Conservation (phyloP, 352 stramenopile genomes). For the Pythium pectinolyticum region DNA sequence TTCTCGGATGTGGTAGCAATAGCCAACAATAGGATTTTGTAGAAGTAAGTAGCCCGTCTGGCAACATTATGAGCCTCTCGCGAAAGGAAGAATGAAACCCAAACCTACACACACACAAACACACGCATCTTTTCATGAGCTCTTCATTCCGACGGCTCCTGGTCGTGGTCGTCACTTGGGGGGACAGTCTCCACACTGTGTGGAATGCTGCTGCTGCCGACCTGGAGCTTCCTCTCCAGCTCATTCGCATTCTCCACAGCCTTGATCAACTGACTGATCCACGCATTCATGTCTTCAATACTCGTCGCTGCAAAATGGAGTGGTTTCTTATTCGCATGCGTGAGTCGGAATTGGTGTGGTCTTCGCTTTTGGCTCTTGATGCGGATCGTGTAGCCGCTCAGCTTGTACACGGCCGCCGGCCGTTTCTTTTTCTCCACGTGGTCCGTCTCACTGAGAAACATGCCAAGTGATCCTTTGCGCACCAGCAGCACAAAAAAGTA, state of each 20-base stretch:
- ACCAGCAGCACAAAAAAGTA: conserved; percentile 77
- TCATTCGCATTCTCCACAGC: conserved; percentile 62
- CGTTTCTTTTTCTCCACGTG: conserved; percentile 45
- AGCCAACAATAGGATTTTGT: conserved; percentile 33
- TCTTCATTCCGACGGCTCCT: neutral
- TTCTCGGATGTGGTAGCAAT: conserved; percentile 27
- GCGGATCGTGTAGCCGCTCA: conserved; percentile 64
- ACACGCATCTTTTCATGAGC: neutral
- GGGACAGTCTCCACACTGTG: neutral
- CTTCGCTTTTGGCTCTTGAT: conserved; percentile 66
- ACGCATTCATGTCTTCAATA: conserved; percentile 72
- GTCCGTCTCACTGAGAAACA: conserved; percentile 54
- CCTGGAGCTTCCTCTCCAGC: conserved; percentile 34
- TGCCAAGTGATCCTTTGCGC: conserved; percentile 68
- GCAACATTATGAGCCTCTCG: conserved; percentile 18
- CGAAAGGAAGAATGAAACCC: conserved; percentile 5
- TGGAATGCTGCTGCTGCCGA: too few species aligned
- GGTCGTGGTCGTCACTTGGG: neutral
- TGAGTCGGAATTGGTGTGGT: conserved; percentile 61
- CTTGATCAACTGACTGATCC: conserved; percentile 61
- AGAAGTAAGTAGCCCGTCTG: conserved; percentile 25
- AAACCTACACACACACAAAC: neutral
- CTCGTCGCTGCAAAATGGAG: conserved; percentile 55
- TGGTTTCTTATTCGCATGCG: conserved; percentile 57
- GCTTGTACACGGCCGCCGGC: conserved; percentile 62